These are phyloP conservation scores for Penicillium sp. DNA, from an alignment of 2,329 filamentous ascomycete species.

Conservation along the genomic window DNA sequence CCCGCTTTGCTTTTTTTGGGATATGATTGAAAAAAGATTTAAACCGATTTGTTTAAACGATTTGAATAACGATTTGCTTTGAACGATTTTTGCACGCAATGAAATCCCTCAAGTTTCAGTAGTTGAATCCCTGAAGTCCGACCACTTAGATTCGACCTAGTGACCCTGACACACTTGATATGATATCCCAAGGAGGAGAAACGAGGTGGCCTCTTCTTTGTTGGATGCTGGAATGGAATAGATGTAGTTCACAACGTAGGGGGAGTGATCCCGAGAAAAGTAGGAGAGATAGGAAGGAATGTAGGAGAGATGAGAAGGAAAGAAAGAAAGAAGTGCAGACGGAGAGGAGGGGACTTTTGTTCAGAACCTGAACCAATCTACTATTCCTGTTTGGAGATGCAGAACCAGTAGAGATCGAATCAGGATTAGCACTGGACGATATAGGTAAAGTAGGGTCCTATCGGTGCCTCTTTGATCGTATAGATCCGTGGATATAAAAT, in stretches of 20 bases:
- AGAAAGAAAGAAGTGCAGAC: not conserved
- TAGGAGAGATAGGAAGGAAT: conserved; percentile 13
- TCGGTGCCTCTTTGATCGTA: not conserved
- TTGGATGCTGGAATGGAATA: not conserved
- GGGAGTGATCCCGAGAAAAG: not conserved
- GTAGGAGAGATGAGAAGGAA: conserved; percentile 13
- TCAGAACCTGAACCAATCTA: not conserved
- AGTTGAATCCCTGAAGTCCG: conserved; percentile 26
- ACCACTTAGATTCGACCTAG: conserved; percentile 23
- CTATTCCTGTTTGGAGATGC: not conserved
- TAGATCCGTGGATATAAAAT: not conserved
- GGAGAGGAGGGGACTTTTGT: not conserved
- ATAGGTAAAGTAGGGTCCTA: too few species aligned
- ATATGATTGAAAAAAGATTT: conserved; percentile 11
- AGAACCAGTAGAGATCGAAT: not conserved
- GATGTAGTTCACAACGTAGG: not conserved
- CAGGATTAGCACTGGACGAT: not conserved
- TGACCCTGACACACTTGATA: conserved; percentile 20
- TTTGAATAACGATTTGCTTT: not conserved
- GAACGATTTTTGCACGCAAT: conserved; percentile 20
- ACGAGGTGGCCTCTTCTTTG: conserved; percentile 12
- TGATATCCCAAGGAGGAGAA: conserved; percentile 12
- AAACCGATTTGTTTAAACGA: not conserved
- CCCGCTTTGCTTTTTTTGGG: conserved; percentile 20
- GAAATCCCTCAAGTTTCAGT: conserved; percentile 22